Base-by-base conservation (phyloP, 2,329 filamentous ascomycete genomes). In the Sclerotinia trifoliorum region DNA sequence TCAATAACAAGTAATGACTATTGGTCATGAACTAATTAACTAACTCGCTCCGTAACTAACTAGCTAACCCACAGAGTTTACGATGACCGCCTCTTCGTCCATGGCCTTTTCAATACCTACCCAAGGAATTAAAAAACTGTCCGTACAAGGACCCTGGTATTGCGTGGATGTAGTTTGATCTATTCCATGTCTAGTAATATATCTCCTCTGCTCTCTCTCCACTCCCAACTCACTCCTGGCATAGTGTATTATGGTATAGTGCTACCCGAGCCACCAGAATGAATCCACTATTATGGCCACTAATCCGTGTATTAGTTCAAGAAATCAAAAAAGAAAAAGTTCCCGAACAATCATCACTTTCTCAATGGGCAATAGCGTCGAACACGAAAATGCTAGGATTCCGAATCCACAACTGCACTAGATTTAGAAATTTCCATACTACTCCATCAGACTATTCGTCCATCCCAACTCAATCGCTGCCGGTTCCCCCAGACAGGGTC, bases 401-500 rank as follows among this genome's bases (percentile, higher is more conserved):
- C 56, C 24, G 24, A 39, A 56, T 52, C 42, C 46, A 51, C 57
- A 48, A 39, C 35, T 46, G 56, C 24, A 57, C 70, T 71, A 67
- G 61, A 72, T 71, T 72, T 73, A 73, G 70, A 72, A 70, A 70
- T 68, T 65, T 24, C 60, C 52, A 57, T 57, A 32, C 26, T 62
- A 46, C 49, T 62, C 57, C 60, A 51, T 67, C 57, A 61, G 46
- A 39, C 49, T 42, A 66, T 61, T 66, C 65, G 44, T 61, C 55
- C 46, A 70, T 73, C 71, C 72, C 71, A 74, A 73, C 72, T 70
- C 68, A 74, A 74, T 68, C 48, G 57, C 70, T 72, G 68, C 67
- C 69, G 63, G 70, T 69, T 68, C 73, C 73, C 65, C 73, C 71
- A 72, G 71, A 74, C 73, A 73, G 55, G 73, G 71, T 60, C 69